Base-by-base conservation (phyloP, 495 filamentous ascomycete genomes). In the Cetradonia linearis region DNA sequence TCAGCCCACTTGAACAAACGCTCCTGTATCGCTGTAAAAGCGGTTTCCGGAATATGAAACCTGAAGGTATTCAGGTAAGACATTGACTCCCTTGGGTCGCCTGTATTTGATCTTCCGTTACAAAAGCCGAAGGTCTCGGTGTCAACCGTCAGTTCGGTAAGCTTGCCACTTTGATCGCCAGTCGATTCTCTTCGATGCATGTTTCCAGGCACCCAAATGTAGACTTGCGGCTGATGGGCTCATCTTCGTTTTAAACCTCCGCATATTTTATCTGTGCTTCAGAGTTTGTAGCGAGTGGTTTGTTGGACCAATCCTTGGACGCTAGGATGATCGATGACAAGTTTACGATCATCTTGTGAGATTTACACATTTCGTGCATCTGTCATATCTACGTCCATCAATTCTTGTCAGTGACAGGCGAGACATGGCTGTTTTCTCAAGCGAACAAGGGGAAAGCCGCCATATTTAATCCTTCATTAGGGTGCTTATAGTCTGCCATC, bases 401-500 rank as follows among this genome's bases (percentile, higher is more conserved):
- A 46, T 18, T 20, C 1, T 10, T 46, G 9, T 11, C 8, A 46
- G 13, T 3, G 42, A 25, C 42, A 23, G 42, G 42, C 38, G 40
- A 42, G 31, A 47, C 56, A 34, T 36, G 34, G 30, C 47, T n/a
- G 18, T 53, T 30, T 38, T 23, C 18, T 37, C 31, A 23, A 20
- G 16, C 37, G 30, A 13, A 3, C 5, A 34, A 18, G 27, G 27
- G 27, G 9, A n/a, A 20, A 18, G 1, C 31, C 38, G 9, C 2
- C 34, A 47, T 14, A 14, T 20, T 60, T 60, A 53, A 53, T 53
- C 47, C 58, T 47, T 60, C 58, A 60, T 60, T 60, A 47, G 58
- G 18, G 33, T 52, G 58, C 47, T 60, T 53, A 60, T 52, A 36
- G 53, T 47, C 27, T 7, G 30, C 58, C 57, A 1, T 59, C 20